A percentile compares a stretch with the other conserved stretches of the same genome.
These are phyloP conservation scores for Lactarius psammicola DNA, from an alignment of 768 basidiomycete genomes.

Conservation along the genomic window DNA sequence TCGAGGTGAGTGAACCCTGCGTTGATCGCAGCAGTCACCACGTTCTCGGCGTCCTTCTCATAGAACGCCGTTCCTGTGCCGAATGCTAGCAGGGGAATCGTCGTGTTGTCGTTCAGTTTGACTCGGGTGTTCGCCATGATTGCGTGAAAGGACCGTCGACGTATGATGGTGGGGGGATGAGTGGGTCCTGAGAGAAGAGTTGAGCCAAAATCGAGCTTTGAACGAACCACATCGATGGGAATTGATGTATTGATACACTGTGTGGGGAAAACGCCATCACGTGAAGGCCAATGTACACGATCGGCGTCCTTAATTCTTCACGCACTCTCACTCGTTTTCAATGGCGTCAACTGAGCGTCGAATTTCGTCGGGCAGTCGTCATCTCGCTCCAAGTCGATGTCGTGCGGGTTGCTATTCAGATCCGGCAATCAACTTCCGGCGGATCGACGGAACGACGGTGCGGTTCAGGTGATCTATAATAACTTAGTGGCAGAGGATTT, in stretches of 20 bases:
- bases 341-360: no score
- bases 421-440: no score
- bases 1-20: constrained; percentile 43
- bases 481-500: no score
- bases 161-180: neutral
- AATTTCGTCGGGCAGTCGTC: no score
- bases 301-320: no score
- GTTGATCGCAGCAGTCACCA: constrained; percentile 35
- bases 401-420: no score
- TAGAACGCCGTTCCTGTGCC: constrained; percentile 41
- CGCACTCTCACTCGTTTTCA: no score
- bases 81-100: constrained; percentile 41
- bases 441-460: no score
- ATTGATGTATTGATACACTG: neutral
- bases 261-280: neutral
- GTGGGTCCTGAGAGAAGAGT: neutral
- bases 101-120: constrained; percentile 40
- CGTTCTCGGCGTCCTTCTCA: constrained; percentile 33
- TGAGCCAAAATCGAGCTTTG: no score
- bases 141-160: constrained; percentile 2
- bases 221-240: neutral
- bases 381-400: no score
- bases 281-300: no score
- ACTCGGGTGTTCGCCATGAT: constrained; percentile 30
- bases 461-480: no score